Base-by-base conservation (phyloP, 2,329 filamentous ascomycete genomes). In the Fusarium fujikuroi region DNA sequence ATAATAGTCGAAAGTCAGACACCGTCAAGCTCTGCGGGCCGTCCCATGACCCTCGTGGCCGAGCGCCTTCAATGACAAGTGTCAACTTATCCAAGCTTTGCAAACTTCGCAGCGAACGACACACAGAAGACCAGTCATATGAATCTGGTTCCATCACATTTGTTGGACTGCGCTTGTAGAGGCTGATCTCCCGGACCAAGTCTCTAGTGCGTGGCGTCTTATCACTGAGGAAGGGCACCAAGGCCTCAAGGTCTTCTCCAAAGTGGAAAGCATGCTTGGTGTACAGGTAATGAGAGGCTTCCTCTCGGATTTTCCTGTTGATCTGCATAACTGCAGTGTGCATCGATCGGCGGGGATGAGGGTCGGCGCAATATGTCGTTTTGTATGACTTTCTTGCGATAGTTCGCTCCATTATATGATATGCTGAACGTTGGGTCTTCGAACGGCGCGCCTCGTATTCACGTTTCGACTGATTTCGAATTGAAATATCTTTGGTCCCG, bases 211-310 rank as follows among this genome's bases (percentile, higher is more conserved):
- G 74, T 2, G 85, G 83, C 5, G 87, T 88, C 39, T 90, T 83
- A 77, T 91, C 89, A 37, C 83, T 81, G 43, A 92, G 82, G 77
- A 92, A 92, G 0, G 89, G 88, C 2, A 87, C 84, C 10, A 90
- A 84, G 21, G 89, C 88, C 79, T 92, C 90, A 71, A 92, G 83
- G 79, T 89, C 84, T 53, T 84, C 84, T 69, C 86, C 87, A 78
- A 92, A 92, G 75, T 88, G 86, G 78, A 92, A 91, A 2, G 82
- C 82, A 77, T 90, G 88, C 62, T 79, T 81, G 12, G 82, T 83
- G 79, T 92, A 92, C 7, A 92, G 81, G 21, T 89, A 77, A 64
- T 87, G 83, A 8, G 86, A 81, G n/a, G 87, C 86, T 78, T 92
- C 90, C 66, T 84, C 81, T 77, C 91, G 83, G 57, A 90, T 82